Evolutionary conservation across 352 stramenopile genomes (phyloP).

Genomic region (Blastocystis sp.): DNA sequence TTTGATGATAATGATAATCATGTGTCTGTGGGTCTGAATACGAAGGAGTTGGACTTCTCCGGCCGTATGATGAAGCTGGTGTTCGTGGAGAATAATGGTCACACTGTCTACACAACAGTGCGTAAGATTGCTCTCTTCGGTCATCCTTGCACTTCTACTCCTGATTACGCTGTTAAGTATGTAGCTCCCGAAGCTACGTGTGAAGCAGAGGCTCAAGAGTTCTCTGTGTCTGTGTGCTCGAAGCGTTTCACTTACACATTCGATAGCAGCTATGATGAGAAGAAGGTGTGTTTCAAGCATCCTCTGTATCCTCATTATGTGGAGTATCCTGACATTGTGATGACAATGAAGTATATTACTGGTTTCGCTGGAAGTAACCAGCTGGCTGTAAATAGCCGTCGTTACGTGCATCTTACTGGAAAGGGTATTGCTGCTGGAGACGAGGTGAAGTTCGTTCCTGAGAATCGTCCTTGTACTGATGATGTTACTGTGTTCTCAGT

Average conservation of each 20-base stretch:
- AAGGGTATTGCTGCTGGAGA: slow-evolving; percentile 42
- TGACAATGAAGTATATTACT: slow-evolving; percentile 56
- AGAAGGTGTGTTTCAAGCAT: slow-evolving; percentile 63
- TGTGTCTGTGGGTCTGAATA: neutral
- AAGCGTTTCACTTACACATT: slow-evolving; percentile 40
- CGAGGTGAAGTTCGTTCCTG: slow-evolving; percentile 49
- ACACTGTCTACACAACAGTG: slow-evolving; percentile 34
- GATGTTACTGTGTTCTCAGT: neutral
- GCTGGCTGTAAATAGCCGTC: neutral
- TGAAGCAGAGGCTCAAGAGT: neutral
- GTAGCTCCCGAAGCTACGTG: neutral
- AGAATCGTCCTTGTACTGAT: neutral
- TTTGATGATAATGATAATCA: slow-evolving; percentile 47
- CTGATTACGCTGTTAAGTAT: slow-evolving; percentile 59
- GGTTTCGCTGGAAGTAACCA: slow-evolving; percentile 25
- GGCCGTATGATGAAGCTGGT: slow-evolving; percentile 63
- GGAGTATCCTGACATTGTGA: slow-evolving; percentile 31
- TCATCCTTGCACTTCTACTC: neutral
- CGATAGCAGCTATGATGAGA: slow-evolving; percentile 37
- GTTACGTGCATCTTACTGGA: neutral
- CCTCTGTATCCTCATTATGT: slow-evolving; percentile 20
- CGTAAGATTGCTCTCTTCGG: slow-evolving; percentile 52
- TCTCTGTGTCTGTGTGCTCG: slow-evolving; percentile 28
- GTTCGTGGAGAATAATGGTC: slow-evolving; percentile 21
- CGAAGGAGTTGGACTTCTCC: slow-evolving; percentile 37